phyloP scores from a whole-genome alignment of 441 rosid species.

The Arabidopsis hybrid region DNA sequence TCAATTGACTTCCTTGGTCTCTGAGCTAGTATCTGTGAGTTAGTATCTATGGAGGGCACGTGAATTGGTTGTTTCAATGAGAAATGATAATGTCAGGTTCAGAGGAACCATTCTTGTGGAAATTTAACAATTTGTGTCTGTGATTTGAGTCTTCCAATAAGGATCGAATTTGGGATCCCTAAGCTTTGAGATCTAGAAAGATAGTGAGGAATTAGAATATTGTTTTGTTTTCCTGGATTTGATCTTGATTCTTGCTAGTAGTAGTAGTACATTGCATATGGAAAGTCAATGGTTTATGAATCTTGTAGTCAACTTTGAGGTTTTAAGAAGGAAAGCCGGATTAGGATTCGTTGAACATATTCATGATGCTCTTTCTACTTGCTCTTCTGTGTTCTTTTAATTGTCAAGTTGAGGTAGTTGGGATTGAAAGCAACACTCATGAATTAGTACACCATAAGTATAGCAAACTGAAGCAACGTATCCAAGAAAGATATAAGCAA shows the following conservation, averaged over 20 bases:
- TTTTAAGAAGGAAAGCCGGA: neutral
- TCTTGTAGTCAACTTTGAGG: constrained; percentile 19
- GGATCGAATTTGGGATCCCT: constrained; percentile 38
- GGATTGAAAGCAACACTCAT: constrained; percentile 17
- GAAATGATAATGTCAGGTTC: constrained; percentile 19
- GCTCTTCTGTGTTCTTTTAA: neutral
- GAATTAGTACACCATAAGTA: constrained; percentile 15
- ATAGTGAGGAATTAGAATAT: constrained; percentile 4
- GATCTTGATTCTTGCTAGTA: neutral
- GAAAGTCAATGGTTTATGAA: constrained; percentile 19
- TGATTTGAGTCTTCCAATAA: constrained; percentile 7
- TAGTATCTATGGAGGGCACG: neutral
- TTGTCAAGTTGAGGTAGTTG: constrained; percentile 19
- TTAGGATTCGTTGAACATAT: constrained; percentile 26
- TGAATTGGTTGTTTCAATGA: constrained; percentile 1
- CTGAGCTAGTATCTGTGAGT: constrained; percentile 4
- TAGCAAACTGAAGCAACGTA: constrained; percentile 23
- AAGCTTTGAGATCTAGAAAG: constrained; percentile 18
- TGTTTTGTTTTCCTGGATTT: neutral
- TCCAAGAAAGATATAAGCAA: constrained; percentile 39
- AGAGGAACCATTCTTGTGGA: neutral
- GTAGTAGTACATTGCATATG: constrained; percentile 28
- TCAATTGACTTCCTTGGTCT: constrained; percentile 8
- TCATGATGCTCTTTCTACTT: constrained; percentile 17
- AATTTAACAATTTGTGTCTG: neutral